These are phyloP conservation scores for Blastobotrys robertii DNA, from an alignment of 805 yeast species.

Conservation along the genomic window DNA sequence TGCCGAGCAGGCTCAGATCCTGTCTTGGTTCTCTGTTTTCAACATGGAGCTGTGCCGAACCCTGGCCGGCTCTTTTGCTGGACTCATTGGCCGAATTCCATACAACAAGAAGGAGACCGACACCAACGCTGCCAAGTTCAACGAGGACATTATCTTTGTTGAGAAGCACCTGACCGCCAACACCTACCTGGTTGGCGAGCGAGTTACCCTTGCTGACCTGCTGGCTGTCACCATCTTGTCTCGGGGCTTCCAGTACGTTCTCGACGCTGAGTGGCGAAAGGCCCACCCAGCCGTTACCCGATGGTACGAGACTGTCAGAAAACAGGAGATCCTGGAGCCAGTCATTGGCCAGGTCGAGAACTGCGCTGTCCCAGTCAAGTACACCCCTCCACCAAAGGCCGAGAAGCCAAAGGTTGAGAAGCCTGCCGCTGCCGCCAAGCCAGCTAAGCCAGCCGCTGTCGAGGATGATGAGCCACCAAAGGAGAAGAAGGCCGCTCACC, in stretches of 20 bases:
- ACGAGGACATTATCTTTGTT: conserved; percentile 32
- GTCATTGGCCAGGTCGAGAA: conserved; percentile 45
- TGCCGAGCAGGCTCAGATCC: conserved; percentile 52
- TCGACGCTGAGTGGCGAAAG: conserved; percentile 57
- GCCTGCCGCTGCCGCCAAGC: conserved; percentile 33
- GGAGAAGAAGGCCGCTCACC: conserved; percentile 79
- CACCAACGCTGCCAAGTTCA: conserved; percentile 32
- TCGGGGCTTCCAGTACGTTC: conserved; percentile 50
- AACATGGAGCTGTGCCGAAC: conserved; percentile 53
- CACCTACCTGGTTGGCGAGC: conserved; percentile 68
- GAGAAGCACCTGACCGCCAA: conserved; percentile 50
- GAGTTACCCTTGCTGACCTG: conserved; percentile 56
- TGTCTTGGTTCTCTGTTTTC: conserved; percentile 71
- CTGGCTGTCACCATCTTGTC: conserved; percentile 38
- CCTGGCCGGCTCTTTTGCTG: conserved; percentile 43
- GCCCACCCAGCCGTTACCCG: conserved; percentile 53
- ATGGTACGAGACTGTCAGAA: conserved; percentile 55
- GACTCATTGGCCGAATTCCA: conserved; percentile 54
- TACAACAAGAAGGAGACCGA: conserved; percentile 69
- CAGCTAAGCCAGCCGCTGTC: conserved; percentile 35
- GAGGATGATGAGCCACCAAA: conserved; percentile 36
- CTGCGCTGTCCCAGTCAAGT: conserved; percentile 57
- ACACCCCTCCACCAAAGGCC: conserved; percentile 69
- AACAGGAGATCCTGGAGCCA: conserved; percentile 38
- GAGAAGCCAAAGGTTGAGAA: conserved; percentile 39